Evolutionary conservation across 495 filamentous ascomycete genomes (phyloP).

Genomic region (Polyplosphaeria fusca): DNA sequence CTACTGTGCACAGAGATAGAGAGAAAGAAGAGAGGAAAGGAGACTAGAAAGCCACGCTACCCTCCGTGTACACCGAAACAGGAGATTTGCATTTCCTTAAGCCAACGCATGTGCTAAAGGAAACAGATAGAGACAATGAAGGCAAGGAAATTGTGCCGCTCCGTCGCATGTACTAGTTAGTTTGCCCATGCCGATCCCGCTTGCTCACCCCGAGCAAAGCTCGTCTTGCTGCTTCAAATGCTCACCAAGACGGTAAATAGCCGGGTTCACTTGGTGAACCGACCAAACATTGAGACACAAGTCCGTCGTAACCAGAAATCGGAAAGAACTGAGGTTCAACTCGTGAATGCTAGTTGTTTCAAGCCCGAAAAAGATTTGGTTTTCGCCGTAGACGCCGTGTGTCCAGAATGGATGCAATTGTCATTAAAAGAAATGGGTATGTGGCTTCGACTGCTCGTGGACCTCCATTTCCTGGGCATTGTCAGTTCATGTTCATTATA

Average conservation of each 20-base stretch:
- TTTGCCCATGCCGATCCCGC: conserved; percentile 17
- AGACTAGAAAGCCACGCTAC: not conserved
- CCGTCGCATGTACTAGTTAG: conserved; percentile 5
- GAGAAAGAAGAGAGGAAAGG: conserved; percentile 7
- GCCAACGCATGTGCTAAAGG: conserved; percentile 19
- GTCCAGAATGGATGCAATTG: conserved; percentile 27
- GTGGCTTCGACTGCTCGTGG: conserved; percentile 95
- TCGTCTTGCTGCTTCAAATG: conserved; percentile 27
- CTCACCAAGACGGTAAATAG: conserved; percentile 33
- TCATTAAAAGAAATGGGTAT: conserved; percentile 95
- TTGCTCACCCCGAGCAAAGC: conserved; percentile 21
- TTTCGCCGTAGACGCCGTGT: conserved; percentile 36
- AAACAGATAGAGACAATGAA: conserved; percentile 23
- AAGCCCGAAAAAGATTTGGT: conserved; percentile 22
- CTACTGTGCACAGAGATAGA: conserved; percentile 7
- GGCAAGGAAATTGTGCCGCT: conserved; percentile 15
- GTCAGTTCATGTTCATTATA: conserved; percentile 1
- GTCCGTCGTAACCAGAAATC: conserved; percentile 35
- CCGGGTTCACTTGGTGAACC: conserved; percentile 19
- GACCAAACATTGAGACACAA: conserved; percentile 26
- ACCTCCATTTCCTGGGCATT: conserved; percentile 93
- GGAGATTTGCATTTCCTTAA: no score
- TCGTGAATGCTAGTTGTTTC: conserved; percentile 31
- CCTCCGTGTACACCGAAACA: no score
- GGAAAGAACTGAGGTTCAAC: conserved; percentile 26